These are phyloP conservation scores for Selaginella tamariscina DNA, from an alignment of 75 land plant species.

Conservation along the genomic window DNA sequence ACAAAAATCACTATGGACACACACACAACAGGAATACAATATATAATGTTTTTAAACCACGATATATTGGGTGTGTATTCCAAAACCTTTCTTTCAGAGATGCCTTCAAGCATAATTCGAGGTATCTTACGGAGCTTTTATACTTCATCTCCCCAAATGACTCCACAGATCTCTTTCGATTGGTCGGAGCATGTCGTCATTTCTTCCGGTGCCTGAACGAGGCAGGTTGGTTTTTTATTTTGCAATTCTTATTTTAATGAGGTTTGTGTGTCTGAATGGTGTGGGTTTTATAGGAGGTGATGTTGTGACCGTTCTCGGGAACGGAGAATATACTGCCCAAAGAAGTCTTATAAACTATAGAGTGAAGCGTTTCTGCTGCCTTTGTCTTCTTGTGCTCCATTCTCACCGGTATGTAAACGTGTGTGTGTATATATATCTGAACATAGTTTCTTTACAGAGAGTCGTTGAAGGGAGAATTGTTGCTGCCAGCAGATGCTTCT, in stretches of 20 bases:
- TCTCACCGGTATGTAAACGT: slow-evolving; percentile 42
- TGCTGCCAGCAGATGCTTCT: slow-evolving; percentile 18
- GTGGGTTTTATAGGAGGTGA: slow-evolving; percentile 31
- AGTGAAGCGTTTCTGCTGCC: slow-evolving; percentile 39
- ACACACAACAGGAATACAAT: not conserved
- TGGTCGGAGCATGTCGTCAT: slow-evolving; percentile 53
- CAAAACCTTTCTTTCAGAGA: slow-evolving; percentile 31
- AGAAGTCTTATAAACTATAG: slow-evolving; percentile 34
- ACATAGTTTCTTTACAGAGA: not conserved
- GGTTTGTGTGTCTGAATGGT: not conserved
- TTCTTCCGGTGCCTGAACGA: slow-evolving; percentile 24
- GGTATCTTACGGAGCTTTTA: slow-evolving; percentile 66
- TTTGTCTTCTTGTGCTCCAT: slow-evolving; percentile 53
- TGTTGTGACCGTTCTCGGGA: slow-evolving; percentile 35
- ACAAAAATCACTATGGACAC: not conserved
- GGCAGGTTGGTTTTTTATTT: slow-evolving; percentile 18
- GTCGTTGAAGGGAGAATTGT: slow-evolving; percentile 19
- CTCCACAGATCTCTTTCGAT: slow-evolving; percentile 41
- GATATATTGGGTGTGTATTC: not conserved
- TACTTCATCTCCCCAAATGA: slow-evolving; percentile 51
- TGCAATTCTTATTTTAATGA: not conserved
- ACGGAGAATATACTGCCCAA: slow-evolving; percentile 27
- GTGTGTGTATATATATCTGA: not conserved
- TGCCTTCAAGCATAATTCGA: slow-evolving; percentile 60
- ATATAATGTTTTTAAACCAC: not conserved